Evolutionary conservation across 805 yeast genomes (phyloP), one percentile per base, ranked within the genome.

Genomic region (Metahyphopichia silvanorum): DNA sequence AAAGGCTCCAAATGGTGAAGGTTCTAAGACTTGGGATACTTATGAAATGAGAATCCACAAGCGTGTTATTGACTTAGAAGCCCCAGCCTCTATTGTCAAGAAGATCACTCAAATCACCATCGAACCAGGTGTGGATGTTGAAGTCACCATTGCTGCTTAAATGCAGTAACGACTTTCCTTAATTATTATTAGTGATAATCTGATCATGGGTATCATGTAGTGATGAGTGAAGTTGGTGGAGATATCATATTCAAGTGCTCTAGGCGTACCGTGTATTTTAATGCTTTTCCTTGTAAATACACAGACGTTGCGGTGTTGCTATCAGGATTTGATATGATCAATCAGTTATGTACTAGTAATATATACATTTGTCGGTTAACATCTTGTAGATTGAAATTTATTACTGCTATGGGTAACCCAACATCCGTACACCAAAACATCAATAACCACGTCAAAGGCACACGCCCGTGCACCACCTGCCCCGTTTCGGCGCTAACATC

Each of bases 1-100:
- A 86, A 93, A 93, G 89, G 85, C 98, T 67, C 99, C 99, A 66
- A 94, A 94, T 74, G 99, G 99, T 93, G 97, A 93, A 80, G 99
- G 99, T 93, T 93, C 98, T 60, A 93, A 93, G 91, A 93, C 99
- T 63, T 93, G 97, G 97, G 99, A 93, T 71, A 77, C 94, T 61
- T 93, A 82, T 74, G 98, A 93, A 81, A 85, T 93, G 95, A 91
- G 97, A 85, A 88, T 93, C 81, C 98, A 93, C 96, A 93, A 93
- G 94, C 89, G 99, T 77, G 84, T 87, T 73, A 87, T 93, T 65
- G 96, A 89, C 77, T 81, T 93, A 71, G 91, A 86, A 75, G 96
- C 98, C 53, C 96, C 97, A 72, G 86, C 95, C 64, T 74, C 77
- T 49, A 71, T 80, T 53, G 95, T 91, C 72, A 88, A 85, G 85